phyloP scores from a whole-genome alignment of 202 grass and related monocot species.

The Panicum hallii region DNA sequence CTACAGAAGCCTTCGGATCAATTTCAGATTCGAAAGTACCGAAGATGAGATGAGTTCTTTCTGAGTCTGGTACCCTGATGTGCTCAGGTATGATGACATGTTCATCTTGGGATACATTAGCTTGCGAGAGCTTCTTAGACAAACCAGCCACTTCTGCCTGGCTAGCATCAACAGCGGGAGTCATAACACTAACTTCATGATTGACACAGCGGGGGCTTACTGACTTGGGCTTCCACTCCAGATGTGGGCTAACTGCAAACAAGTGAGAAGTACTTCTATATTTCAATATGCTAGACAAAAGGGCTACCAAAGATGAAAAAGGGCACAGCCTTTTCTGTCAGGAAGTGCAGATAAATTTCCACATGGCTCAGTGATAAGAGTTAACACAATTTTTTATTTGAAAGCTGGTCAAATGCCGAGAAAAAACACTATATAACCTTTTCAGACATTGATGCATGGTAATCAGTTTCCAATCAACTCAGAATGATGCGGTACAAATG shows the following conservation, averaged over 20 bases:
- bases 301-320: constrained; percentile 12
- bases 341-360: background rate
- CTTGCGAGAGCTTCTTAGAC: constrained; percentile 65
- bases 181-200: constrained; percentile 18
- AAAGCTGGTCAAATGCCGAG: constrained; percentile 21
- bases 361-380: background rate
- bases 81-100: constrained; percentile 82
- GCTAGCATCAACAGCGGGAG: constrained; percentile 43
- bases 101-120: constrained; percentile 60
- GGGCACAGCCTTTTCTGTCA: background rate
- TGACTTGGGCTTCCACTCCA: constrained; percentile 90
- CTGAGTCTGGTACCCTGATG: constrained; percentile 61
- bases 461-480: constrained; percentile 25
- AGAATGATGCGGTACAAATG: background rate
- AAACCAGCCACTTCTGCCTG: constrained; percentile 41
- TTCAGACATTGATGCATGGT: background rate
- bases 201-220: constrained; percentile 42
- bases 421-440: background rate
- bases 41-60: constrained; percentile 62
- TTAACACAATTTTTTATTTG: constrained; percentile 5
- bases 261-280: constrained; percentile 9
- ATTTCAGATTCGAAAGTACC: constrained; percentile 58
- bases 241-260: constrained; percentile 55
- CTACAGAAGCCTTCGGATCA: constrained; percentile 24
- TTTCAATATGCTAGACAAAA: constrained; percentile 22